Percentiles rank a stretch among this genome's conserved stretches.
Conservation (phyloP, 345 rosid species). For the Gynandropsis gynandra region DNA sequence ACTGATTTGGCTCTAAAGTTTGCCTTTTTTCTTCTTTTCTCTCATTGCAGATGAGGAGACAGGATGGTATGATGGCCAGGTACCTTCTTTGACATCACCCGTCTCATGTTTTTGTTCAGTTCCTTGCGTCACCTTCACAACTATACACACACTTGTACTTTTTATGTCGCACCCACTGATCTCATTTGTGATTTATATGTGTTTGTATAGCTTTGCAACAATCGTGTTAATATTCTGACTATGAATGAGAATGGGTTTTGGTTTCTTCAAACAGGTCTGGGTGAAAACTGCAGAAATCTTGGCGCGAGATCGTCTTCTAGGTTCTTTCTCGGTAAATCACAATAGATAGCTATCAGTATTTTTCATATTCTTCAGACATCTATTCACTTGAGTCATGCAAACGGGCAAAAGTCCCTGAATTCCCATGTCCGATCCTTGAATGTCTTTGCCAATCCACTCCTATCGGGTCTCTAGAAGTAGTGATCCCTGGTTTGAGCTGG, state of each 20-base stretch:
- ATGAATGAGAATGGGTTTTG: neutral
- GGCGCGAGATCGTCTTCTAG: constrained; percentile 88
- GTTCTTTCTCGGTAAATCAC: constrained; percentile 55
- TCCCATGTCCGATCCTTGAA: neutral
- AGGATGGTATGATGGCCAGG: constrained; percentile 99
- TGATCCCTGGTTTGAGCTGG: too few relatives aligned
- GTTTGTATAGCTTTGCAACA: too few relatives aligned
- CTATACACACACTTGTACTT: too few relatives aligned
- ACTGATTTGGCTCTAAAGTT: neutral
- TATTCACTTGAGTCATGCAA: too few relatives aligned
- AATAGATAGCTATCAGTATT: constrained; percentile 20
- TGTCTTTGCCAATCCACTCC: neutral
- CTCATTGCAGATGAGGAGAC: constrained; percentile 84
- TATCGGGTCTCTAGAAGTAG: neutral
- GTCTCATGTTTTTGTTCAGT: too few relatives aligned
- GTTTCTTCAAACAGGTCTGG: constrained; percentile 52
- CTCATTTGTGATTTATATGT: too few relatives aligned
- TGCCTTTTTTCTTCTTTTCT: neutral
- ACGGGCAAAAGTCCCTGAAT: too few relatives aligned
- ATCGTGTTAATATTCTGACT: neutral
- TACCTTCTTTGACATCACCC: constrained; percentile 3
- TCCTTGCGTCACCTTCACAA: too few relatives aligned
- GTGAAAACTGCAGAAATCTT: constrained; percentile 87
- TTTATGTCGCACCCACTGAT: too few relatives aligned
- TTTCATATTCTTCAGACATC: neutral